A percentile compares a stretch with the other conserved stretches of the same genome.
phyloP scores from a whole-genome alignment of 208 protist species.

The Sergeia podlipaevii region DNA sequence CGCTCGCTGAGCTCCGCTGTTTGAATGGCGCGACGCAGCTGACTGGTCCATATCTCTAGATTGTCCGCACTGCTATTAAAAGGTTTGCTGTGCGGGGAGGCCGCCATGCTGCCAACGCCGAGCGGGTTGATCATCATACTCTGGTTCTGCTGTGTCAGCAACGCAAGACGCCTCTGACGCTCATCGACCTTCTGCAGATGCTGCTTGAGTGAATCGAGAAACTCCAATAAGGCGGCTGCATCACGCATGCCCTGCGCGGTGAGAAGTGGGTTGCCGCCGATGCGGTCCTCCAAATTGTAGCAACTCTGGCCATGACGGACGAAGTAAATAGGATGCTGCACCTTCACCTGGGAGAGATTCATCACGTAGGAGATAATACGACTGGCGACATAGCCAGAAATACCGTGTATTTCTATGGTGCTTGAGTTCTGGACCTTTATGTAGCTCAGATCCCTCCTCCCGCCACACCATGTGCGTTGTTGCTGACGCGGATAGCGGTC shows the following conservation, averaged over 20 bases:
- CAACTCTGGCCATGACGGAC: conserved; percentile 79
- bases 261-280: conserved; percentile 79
- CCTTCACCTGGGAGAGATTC: conserved; percentile 80
- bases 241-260: conserved; percentile 73
- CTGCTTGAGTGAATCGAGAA: conserved; percentile 68
- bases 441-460: conserved; percentile 18
- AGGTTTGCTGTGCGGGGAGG: neutral
- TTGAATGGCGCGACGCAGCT: conserved; percentile 80
- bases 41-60: conserved; percentile 85
- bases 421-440: conserved; percentile 51
- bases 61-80: conserved; percentile 14
- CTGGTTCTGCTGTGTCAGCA: too few relatives aligned
- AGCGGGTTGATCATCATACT: neutral
- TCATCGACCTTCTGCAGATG: conserved; percentile 20
- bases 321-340: conserved; percentile 90
- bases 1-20: conserved; percentile 69
- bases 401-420: conserved; percentile 62
- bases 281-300: conserved; percentile 85
- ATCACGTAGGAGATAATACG: conserved; percentile 84
- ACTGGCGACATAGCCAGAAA: conserved; percentile 67
- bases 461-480: conserved; percentile 3
- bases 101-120: neutral
- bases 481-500: neutral
- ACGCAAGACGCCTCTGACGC: too few relatives aligned
- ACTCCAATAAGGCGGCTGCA: conserved; percentile 59